Evolutionary conservation across 192 early-diverging fungal species (phyloP), one percentile per base, ranked within the genome.

Genomic region (Thoreauomyces humboldtii): DNA sequence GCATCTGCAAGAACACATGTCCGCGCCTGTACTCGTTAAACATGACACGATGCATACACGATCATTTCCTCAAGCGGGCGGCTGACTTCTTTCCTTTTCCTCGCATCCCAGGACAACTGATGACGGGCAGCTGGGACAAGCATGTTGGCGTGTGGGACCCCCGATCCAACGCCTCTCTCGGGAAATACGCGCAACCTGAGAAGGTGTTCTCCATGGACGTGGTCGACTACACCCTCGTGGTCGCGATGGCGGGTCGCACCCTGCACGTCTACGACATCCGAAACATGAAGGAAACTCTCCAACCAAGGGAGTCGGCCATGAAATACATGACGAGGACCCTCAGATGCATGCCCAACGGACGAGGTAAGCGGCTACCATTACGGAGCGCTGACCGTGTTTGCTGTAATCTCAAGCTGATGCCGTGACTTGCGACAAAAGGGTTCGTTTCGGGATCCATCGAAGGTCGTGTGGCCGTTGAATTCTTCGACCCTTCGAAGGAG

Each of bases 61-160:
- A n/a, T n/a, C n/a, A n/a, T n/a, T n/a, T n/a, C n/a, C n/a, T n/a
- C n/a, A n/a, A n/a, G n/a, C n/a, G n/a, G n/a, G n/a, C n/a, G n/a
- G n/a, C n/a, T 15, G 15, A 1, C 22, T 12, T 11, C 29, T 11
- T 17, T 9, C 4, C 15, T n/a, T n/a, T n/a, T n/a, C n/a, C n/a
- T n/a, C n/a, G n/a, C n/a, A n/a, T 12, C 36, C 0, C 60, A 88
- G 89, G 77, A 28, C 69, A 84, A 19, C 64, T 94, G n/a, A 68
- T 92, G 19, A 87, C 92, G 15, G 96, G 94, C 43, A 86, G 89
- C 46, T 99, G 96, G 96, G 96, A 99, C 72, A 88, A 88, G 66
- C 80, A 89, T 4, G 75, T 96, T 41, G 77, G 87, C 7, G 69
- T 86, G 17, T 95, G 87, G 87, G 90, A 95, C 65, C 73, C 86